phyloP scores from a whole-genome alignment of 83 land plant species.

The Diphasiastrum complanatum region DNA sequence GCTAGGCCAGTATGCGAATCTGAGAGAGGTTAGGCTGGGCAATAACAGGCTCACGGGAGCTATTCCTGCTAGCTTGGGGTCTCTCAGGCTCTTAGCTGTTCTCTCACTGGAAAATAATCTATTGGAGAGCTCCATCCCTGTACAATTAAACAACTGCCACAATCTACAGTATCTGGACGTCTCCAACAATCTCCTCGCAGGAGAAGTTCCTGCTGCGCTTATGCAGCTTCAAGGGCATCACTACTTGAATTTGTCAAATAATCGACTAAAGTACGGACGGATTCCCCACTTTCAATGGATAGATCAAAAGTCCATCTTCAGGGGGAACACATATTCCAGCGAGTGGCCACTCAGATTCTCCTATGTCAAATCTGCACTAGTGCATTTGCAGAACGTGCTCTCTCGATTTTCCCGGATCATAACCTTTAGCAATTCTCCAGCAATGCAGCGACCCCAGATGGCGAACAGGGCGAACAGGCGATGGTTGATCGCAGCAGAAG shows the following conservation, averaged over 20 bases:
- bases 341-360: no score
- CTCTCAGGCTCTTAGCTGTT: constrained; percentile 3
- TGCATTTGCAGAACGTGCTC: no score
- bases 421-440: no score
- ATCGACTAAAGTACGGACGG: neutral
- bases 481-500: no score
- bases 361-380: no score
- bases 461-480: no score
- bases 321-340: no score
- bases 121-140: constrained; percentile 12
- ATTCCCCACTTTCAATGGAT: no score
- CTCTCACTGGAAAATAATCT: constrained; percentile 2
- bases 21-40: neutral
- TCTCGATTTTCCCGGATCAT: no score
- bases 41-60: constrained; percentile 4
- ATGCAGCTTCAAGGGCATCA: neutral
- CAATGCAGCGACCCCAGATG: no score
- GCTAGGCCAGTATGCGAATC: constrained; percentile 9
- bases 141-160: neutral
- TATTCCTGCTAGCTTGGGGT: constrained; percentile 7
- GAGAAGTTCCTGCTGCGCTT: neutral
- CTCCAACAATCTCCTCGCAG: constrained; percentile 17
- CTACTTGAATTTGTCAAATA: neutral
- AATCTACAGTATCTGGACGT: constrained; percentile 1
- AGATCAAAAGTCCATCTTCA: no score